Evolutionary conservation across 2,329 filamentous ascomycete species (phyloP), one percentile per base, ranked within the genome.

Genomic region (Hypocreales sp.): DNA sequence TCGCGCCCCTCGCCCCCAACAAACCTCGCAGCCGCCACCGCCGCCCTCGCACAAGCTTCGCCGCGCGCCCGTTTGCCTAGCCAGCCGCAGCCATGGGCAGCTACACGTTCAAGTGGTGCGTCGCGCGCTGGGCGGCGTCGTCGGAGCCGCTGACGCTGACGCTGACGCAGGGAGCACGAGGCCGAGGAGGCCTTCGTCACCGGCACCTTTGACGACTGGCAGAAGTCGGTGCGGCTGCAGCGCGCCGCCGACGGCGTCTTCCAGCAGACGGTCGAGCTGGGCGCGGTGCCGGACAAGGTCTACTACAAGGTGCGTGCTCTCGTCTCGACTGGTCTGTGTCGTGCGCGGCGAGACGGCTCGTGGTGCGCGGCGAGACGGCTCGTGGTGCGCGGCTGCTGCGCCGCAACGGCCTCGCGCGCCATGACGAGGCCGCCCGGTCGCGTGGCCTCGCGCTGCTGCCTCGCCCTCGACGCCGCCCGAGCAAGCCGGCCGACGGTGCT

Each of bases 161-260:
- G 13, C 13, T 14, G 17, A 20, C 24, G 46, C 56, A 94, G 87
- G 87, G 72, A 78, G 48, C 76, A 90, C 52, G 63, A 73, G 42
- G 86, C 80, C 49, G 67, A 75, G 40, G 79, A 92, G 50, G 87
- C 95, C 52, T 87, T 79, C 55, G 90, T 95, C 42, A 95, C 87
- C 22, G 90, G 90, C 50, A 87, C 81, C 36, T 95, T 95, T 50
- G 87, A 95, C 58, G 69, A 82, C 59, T 98, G 90, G 90, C 67
- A 69, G 40, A 87, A 90, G 64, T 83, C 73, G 31, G 71, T 87
- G 51, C 71, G 79, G 60, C 68, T 98, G 31, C 74, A 84, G 25
- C 83, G 82, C 58, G 65, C 72, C 22, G 65, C 72, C 22, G 79
- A 68, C 47, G 62, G 72, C 37, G 44, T 66, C 42, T 92, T 92